Base-by-base conservation (phyloP, 2,329 filamentous ascomycete species). In the Fusarium decemcellulare region DNA sequence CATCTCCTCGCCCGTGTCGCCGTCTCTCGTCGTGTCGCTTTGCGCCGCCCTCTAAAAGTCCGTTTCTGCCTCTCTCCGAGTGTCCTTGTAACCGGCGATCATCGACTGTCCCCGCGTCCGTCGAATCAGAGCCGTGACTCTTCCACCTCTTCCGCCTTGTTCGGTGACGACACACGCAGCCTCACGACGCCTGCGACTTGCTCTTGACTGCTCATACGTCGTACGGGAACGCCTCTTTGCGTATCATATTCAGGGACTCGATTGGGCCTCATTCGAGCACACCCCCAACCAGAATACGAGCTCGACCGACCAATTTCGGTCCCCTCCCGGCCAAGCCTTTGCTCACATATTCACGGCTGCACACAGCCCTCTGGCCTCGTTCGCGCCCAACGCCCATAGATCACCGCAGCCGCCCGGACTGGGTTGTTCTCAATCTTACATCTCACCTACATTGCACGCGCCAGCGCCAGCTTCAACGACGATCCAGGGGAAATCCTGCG, bases 221-320 rank as follows among this genome's bases (percentile, higher is more conserved):
- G 51, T 70, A 74, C 73, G 10, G 61, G 47, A 70, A 67, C 70
- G 70, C 68, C 74, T 67, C 67, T 61, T 65, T 68, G 63, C 60
- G 76, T 74, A 71, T 64, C 52, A 58, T 72, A 61, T 67, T 36
- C 36, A 68, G 37, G 61, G 46, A 68, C 59, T 63, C 65, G 67
- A 75, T 77, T 77, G 75, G 72, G 59, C 64, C 68, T 70, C 63
- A 37, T 51, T 58, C 61, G 57, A 68, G 32, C 58, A 63, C 68
- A 42, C 23, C 55, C 66, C 60, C 50, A 39, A 68, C 58, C 60
- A 74, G 71, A 75, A 79, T 79, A 79, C 78, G 78, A 79, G 75
- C 70, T 68, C 51, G 63, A 63, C 68, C 73, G 74, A 72, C 67
- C 68, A 72, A 68, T 74, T 59, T 62, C 70, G 61, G 69, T 69